Evolutionary conservation across 805 yeast species (phyloP).

Genomic region (Allodekkera sacchari): DNA sequence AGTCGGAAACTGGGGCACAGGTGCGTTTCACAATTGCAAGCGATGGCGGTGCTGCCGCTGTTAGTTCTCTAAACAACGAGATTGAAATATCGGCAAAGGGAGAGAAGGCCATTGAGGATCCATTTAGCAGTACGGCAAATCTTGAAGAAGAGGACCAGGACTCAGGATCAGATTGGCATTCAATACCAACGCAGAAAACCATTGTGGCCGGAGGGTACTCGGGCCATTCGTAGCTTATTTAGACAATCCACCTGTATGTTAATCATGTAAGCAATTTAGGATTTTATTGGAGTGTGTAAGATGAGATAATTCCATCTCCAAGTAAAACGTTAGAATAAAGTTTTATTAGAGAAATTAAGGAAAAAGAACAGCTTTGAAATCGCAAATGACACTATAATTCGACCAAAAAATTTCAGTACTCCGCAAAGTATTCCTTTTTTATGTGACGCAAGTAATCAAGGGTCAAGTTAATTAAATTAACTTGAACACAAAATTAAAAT

Average conservation of each 20-base stretch:
- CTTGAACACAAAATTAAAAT: too few species aligned
- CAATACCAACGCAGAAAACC: constrained; percentile 37
- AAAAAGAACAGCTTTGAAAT: too few species aligned
- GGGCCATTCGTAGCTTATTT: constrained; percentile 23
- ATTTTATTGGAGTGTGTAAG: neutral
- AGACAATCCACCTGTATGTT: too few species aligned
- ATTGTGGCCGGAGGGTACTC: constrained; percentile 43
- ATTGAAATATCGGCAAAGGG: constrained; percentile 24
- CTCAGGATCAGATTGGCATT: constrained; percentile 18
- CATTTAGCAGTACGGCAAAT: constrained; percentile 23
- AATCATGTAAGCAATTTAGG: too few species aligned
- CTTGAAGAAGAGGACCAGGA: constrained; percentile 2
- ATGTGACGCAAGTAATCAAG: too few species aligned
- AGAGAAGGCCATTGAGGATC: constrained; percentile 23
- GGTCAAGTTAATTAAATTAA: too few species aligned
- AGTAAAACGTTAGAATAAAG: too few species aligned
- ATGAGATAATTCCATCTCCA: neutral
- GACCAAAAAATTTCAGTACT: too few species aligned
- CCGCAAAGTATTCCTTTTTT: too few species aligned
- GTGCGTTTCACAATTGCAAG: constrained; percentile 48
- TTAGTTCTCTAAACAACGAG: constrained; percentile 31
- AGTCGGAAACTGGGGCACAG: constrained; percentile 66
- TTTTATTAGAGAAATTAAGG: too few species aligned
- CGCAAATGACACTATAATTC: too few species aligned
- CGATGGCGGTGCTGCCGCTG: constrained; percentile 36